phyloP scores from a whole-genome alignment of 1,284 basidiomycete genomes.

The Athelia psychrophila region DNA sequence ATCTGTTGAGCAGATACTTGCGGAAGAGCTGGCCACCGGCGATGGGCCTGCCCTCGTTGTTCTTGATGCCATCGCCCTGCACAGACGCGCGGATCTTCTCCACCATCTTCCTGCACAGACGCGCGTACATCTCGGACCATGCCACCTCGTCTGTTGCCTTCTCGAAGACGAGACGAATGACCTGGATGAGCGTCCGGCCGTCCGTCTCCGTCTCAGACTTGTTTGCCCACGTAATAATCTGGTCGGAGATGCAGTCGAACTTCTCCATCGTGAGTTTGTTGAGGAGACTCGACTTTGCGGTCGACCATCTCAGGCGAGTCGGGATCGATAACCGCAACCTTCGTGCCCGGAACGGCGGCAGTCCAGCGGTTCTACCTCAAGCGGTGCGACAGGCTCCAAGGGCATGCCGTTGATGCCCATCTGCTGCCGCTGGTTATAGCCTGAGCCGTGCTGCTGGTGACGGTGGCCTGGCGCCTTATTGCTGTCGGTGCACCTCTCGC shows the following conservation, averaged over 20 bases:
- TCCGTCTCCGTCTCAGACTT: constrained; percentile 91
- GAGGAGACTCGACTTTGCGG: constrained; percentile 91
- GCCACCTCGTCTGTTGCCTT: constrained; percentile 95
- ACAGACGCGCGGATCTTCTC: constrained; percentile 85
- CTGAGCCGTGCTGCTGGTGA: no score
- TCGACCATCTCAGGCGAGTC: constrained; percentile 85
- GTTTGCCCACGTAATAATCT: constrained; percentile 94
- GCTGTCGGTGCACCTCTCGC: constrained; percentile 52
- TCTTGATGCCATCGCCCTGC: constrained; percentile 82
- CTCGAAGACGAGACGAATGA: constrained; percentile 95
- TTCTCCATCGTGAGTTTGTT: constrained; percentile 98
- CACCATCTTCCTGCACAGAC: constrained; percentile 92
- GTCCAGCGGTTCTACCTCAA: constrained; percentile 72
- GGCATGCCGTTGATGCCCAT: constrained; percentile 37
- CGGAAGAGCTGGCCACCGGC: constrained; percentile 92
- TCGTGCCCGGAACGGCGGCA: constrained; percentile 24
- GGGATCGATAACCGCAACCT: constrained; percentile 42
- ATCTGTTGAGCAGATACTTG: constrained; percentile 89
- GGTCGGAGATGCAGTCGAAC: constrained; percentile 92
- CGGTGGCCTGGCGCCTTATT: constrained; percentile 41
- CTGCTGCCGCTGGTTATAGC: not conserved
- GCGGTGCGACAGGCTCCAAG: no score
- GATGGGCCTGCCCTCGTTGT: constrained; percentile 78
- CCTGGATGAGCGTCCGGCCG: constrained; percentile 91
- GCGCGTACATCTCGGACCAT: constrained; percentile 97